Conservation (phyloP, 768 basidiomycete genomes). For the Podaxis sp. region DNA sequence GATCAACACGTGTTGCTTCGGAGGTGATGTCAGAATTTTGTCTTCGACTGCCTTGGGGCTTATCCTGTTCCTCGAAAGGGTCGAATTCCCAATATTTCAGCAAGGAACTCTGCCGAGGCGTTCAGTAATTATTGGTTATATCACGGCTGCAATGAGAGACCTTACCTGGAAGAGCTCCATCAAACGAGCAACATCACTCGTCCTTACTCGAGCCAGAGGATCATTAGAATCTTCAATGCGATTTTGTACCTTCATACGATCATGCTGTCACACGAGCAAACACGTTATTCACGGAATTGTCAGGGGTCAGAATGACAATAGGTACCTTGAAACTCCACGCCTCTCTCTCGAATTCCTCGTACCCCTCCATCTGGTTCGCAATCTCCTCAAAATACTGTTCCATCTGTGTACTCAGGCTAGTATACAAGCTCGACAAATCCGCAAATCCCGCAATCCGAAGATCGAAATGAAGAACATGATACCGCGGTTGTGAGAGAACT, state of each 20-base stretch:
- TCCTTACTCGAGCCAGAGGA: conserved; percentile 47
- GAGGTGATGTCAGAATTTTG: conserved; percentile 27
- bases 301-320: background rate
- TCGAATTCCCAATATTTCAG: conserved; percentile 72
- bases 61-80: conserved; percentile 21
- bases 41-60: conserved; percentile 20
- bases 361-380: conserved; percentile 52
- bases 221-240: conserved; percentile 44
- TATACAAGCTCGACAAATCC: conserved; percentile 73
- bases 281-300: background rate
- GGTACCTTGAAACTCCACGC: conserved; percentile 75
- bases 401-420: conserved; percentile 75
- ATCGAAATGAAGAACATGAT: conserved; percentile 82
- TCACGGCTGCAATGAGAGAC: background rate
- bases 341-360: conserved; percentile 69
- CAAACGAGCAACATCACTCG: conserved; percentile 75
- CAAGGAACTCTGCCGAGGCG: conserved; percentile 49
- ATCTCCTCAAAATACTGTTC: conserved; percentile 74
- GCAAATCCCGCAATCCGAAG: conserved; percentile 82
- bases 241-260: conserved; percentile 69
- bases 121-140: background rate
- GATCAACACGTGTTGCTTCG: conserved; percentile 37
- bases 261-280: conserved; percentile 43
- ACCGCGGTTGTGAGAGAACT: conserved; percentile 61
- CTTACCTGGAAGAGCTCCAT: conserved; percentile 81